Conservation (phyloP, 441 rosid genomes). For the Adansonia gregorii region DNA sequence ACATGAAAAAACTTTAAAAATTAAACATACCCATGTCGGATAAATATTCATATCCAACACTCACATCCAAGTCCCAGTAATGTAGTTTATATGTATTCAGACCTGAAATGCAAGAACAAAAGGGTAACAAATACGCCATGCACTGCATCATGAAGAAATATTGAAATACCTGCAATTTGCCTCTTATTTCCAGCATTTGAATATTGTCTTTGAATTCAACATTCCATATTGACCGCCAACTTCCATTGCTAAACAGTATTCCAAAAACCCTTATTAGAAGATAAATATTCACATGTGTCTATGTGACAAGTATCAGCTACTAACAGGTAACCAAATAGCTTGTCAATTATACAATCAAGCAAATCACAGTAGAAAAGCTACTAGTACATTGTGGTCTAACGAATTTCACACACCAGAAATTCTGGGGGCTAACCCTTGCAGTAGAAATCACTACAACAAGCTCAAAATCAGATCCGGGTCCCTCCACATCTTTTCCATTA, state of each 20-base stretch:
- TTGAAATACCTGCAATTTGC: slow-evolving; percentile 82
- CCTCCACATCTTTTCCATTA: slow-evolving; percentile 80
- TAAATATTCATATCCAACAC: too few relatives aligned
- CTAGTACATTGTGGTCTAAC: slow-evolving; percentile 16
- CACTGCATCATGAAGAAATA: slow-evolving; percentile 26
- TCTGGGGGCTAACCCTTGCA: slow-evolving; percentile 80
- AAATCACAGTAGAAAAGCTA: neutral
- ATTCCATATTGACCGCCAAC: slow-evolving; percentile 94
- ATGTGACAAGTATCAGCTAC: neutral
- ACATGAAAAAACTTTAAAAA: too few relatives aligned
- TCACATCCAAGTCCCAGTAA: too few relatives aligned
- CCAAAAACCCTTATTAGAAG: slow-evolving; percentile 25
- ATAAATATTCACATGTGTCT: slow-evolving; percentile 3
- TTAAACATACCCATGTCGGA: too few relatives aligned
- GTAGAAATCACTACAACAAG: slow-evolving; percentile 86
- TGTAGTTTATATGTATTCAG: neutral
- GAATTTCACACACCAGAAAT: slow-evolving; percentile 73
- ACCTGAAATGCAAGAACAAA: neutral
- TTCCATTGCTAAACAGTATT: slow-evolving; percentile 72
- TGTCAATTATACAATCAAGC: neutral
- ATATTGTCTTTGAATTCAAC: slow-evolving; percentile 80
- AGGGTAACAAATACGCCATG: slow-evolving; percentile 1
- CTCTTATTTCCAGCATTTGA: slow-evolving; percentile 69
- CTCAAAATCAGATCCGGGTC: slow-evolving; percentile 86
- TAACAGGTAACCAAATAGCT: slow-evolving; percentile 18